Percentiles rank a stretch among this genome's conserved stretches.
Evolutionary conservation across 345 rosid species (phyloP).

Genomic region (Barbarea vulgaris): DNA sequence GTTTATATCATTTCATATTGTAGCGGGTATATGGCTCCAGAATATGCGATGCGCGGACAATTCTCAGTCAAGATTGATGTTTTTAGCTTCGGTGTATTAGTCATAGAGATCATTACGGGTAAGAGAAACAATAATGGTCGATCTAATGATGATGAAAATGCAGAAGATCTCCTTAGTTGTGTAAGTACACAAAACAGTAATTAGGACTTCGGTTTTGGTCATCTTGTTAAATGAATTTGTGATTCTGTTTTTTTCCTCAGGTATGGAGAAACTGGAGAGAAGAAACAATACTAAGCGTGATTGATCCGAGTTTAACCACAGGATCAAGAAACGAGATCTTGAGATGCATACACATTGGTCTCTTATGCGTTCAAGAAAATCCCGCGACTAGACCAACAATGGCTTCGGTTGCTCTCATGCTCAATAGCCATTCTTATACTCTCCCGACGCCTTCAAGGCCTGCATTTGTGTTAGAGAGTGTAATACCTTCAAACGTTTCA

Average conservation of each 20-base stretch:
- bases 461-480: slow-evolving; percentile 39
- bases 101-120: slow-evolving; percentile 39
- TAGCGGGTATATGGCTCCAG: slow-evolving; percentile 42
- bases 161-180: slow-evolving; percentile 38
- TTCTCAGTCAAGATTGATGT: slow-evolving; percentile 41
- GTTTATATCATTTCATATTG: neutral
- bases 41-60: slow-evolving; percentile 41
- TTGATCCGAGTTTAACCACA: slow-evolving; percentile 43
- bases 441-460: slow-evolving; percentile 51
- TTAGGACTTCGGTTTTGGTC: neutral
- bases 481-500: slow-evolving; percentile 13
- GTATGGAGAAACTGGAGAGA: slow-evolving; percentile 63
- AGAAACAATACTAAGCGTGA: slow-evolving; percentile 33
- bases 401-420: slow-evolving; percentile 54
- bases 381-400: slow-evolving; percentile 48
- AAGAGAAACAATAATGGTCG: slow-evolving; percentile 31
- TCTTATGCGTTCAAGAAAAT: slow-evolving; percentile 63
- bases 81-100: slow-evolving; percentile 42
- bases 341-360: slow-evolving; percentile 58
- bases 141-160: slow-evolving; percentile 22
- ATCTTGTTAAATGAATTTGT: neutral
- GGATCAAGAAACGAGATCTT: slow-evolving; percentile 42
- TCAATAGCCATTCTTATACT: slow-evolving; percentile 43
- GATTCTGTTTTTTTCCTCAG: slow-evolving; percentile 33
- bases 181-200: slow-evolving; percentile 22